Evolutionary conservation across 192 early-diverging fungal species (phyloP).

Genomic region (Mortierella claussenii): DNA sequence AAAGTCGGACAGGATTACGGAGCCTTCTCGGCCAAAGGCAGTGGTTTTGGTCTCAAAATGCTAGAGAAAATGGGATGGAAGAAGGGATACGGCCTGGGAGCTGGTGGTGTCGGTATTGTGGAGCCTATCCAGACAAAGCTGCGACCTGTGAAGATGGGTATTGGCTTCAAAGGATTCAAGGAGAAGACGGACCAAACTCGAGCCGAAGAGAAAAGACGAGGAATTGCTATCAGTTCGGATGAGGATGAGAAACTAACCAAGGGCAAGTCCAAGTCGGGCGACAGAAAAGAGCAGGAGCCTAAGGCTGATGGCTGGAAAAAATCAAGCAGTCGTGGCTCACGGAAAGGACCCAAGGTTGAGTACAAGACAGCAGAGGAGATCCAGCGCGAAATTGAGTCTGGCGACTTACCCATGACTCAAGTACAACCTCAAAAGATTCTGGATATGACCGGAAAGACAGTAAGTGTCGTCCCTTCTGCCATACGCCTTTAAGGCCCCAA

Average conservation of each 20-base stretch:
- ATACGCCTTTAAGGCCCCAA: no score
- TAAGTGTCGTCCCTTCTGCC: no score
- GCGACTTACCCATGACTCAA: constrained; percentile 37
- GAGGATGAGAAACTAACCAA: constrained; percentile 46
- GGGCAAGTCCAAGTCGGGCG: constrained; percentile 32
- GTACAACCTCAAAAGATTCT: constrained; percentile 74
- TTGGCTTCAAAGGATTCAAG: constrained; percentile 85
- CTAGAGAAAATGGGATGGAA: constrained; percentile 93
- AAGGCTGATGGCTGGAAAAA: constrained; percentile 62
- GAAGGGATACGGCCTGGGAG: constrained; percentile 90
- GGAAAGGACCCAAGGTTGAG: constrained; percentile 55
- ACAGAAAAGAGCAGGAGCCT: constrained; percentile 19
- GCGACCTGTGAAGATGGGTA: constrained; percentile 82
- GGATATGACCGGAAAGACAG: constrained; percentile 85
- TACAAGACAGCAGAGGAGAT: constrained; percentile 86
- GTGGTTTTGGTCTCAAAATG: constrained; percentile 83
- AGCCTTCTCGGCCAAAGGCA: constrained; percentile 79
- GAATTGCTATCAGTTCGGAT: constrained; percentile 28
- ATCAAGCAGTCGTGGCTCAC: constrained; percentile 30
- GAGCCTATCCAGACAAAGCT: constrained; percentile 91
- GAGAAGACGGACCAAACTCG: constrained; percentile 76
- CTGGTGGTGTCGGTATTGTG: constrained; percentile 85
- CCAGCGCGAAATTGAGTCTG: constrained; percentile 63
- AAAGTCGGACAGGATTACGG: constrained; percentile 79
- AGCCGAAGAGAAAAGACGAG: constrained; percentile 56